Evolutionary conservation across 2,329 filamentous ascomycete genomes (phyloP).

Genomic region (Chaetomium sp.): DNA sequence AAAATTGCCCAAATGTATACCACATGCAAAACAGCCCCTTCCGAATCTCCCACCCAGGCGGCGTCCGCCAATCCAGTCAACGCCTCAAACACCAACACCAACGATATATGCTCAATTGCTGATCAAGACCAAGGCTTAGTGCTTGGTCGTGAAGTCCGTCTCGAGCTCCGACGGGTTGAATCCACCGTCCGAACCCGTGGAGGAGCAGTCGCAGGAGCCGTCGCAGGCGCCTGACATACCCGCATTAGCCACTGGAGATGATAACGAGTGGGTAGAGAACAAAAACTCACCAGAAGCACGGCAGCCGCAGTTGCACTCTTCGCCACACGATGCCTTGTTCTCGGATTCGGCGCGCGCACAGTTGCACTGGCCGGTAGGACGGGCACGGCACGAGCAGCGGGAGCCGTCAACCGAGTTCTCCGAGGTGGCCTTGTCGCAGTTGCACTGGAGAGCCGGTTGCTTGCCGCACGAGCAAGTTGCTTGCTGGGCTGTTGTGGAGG

Average conservation of each 20-base stretch:
- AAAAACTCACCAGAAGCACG: conserved; percentile 65
- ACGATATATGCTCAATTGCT: background rate
- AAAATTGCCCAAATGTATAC: background rate
- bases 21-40: background rate
- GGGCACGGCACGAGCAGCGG: conserved; percentile 80
- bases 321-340: conserved; percentile 63
- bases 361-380: conserved; percentile 78
- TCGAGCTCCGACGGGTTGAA: conserved; percentile 66
- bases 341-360: conserved; percentile 73
- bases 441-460: conserved; percentile 83
- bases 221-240: conserved; percentile 58
- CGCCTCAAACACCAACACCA: background rate
- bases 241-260: background rate
- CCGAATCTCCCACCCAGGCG: background rate
- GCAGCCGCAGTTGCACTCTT: conserved; percentile 75
- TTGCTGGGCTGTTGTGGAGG: conserved; percentile 55
- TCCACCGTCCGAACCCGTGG: conserved; percentile 67
- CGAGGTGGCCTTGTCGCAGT: conserved; percentile 70
- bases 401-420: conserved; percentile 77
- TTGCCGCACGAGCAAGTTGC: conserved; percentile 87
- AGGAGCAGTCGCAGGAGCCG: conserved; percentile 61
- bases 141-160: conserved; percentile 82
- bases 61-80: background rate
- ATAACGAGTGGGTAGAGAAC: background rate
- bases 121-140: conserved; percentile 39